phyloP scores from a whole-genome alignment of 2,329 filamentous ascomycete species.

The Trichophyton rubrum region DNA sequence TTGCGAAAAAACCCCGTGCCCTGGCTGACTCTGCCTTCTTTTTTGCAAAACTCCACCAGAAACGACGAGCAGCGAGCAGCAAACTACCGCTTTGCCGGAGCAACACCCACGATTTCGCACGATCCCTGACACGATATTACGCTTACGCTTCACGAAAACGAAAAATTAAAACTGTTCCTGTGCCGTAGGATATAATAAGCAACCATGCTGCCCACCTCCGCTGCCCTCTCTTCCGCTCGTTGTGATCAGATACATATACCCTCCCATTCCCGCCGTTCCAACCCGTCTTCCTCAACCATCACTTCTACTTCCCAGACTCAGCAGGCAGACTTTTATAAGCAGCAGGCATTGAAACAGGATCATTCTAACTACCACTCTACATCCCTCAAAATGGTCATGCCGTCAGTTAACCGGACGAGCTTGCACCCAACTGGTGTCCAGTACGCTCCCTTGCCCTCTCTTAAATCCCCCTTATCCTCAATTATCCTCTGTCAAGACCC shows the following conservation, averaged over 20 bases:
- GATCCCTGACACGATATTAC: background rate
- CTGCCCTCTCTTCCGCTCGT: conserved; percentile 1
- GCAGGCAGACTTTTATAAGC: conserved; percentile 42
- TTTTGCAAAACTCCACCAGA: background rate
- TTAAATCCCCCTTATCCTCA: background rate
- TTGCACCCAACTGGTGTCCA: conserved; percentile 83
- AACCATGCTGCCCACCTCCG: conserved; percentile 1
- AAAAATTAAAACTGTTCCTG: conserved; percentile 2
- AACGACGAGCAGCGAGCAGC: background rate
- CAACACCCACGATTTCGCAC: background rate
- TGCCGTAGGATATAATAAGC: conserved; percentile 2
- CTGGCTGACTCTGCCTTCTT: background rate
- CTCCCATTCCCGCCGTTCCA: conserved; percentile 22
- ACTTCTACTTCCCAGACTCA: conserved; percentile 22
- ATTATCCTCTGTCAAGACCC: background rate
- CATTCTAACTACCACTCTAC: conserved; percentile 48
- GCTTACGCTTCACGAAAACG: background rate
- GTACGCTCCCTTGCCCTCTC: conserved; percentile 43
- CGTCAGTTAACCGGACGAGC: conserved; percentile 74
- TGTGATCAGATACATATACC: conserved; percentile 30
- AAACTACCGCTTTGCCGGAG: background rate
- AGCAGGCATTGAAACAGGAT: conserved; percentile 46
- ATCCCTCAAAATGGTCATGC: conserved; percentile 42
- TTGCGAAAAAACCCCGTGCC: background rate
- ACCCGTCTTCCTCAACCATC: conserved; percentile 15